These are phyloP conservation scores for Delitschia confertaspora DNA, from an alignment of 495 filamentous ascomycete species.

Conservation along the genomic window DNA sequence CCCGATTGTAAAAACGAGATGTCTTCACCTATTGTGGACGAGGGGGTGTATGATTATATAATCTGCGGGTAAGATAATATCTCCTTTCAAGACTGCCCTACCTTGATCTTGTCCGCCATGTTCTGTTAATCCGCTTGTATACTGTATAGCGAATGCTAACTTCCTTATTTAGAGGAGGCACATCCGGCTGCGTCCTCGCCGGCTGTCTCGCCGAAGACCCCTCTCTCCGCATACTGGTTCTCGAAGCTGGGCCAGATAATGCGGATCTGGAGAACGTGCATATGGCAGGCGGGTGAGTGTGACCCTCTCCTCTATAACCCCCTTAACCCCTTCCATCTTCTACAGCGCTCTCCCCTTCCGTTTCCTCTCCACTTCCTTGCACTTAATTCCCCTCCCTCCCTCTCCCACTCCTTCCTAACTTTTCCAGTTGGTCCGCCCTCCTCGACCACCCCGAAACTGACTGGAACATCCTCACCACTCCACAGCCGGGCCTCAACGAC, in stretches of 20 bases:
- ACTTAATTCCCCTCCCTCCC: too few relatives aligned
- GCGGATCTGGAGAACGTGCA: conserved; percentile 25
- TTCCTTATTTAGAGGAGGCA: conserved; percentile 33
- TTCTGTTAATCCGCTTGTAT: background rate
- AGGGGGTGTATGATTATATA: conserved; percentile 36
- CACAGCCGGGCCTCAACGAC: conserved; percentile 10
- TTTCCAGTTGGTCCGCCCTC: background rate
- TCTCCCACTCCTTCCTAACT: too few relatives aligned
- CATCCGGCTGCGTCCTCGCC: conserved; percentile 44
- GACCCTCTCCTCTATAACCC: background rate
- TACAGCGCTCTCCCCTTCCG: background rate
- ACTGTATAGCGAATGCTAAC: background rate
- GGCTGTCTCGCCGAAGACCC: conserved; percentile 42
- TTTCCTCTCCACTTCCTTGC: too few relatives aligned
- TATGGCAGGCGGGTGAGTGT: conserved; percentile 23
- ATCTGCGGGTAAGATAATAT: conserved; percentile 25
- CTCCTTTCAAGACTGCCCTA: background rate
- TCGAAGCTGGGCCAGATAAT: conserved; percentile 41
- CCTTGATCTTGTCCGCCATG: background rate
- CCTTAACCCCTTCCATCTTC: too few relatives aligned
- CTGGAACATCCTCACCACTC: conserved; percentile 27
- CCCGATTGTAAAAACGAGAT: too few relatives aligned
- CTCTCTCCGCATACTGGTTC: conserved; percentile 39
- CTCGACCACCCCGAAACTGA: conserved; percentile 19
- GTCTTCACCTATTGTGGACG: too few relatives aligned